Evolutionary conservation across 1,284 basidiomycete species (phyloP).

Genomic region (Ceratorhiza oryzae-sativae): DNA sequence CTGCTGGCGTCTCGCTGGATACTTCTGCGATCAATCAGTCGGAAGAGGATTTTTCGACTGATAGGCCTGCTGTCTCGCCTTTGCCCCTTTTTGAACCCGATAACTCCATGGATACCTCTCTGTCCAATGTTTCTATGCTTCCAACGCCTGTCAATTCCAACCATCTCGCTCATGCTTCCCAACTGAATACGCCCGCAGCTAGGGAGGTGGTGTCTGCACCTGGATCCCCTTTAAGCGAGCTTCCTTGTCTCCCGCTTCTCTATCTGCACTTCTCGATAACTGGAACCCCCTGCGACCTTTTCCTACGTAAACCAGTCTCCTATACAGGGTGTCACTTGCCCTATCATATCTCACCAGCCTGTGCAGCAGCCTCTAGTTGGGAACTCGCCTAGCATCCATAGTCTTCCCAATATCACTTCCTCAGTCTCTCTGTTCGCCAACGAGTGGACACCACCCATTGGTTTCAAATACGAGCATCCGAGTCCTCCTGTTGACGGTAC

Average conservation of each 20-base stretch:
- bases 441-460: background rate
- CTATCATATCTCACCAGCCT: background rate
- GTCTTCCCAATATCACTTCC: background rate
- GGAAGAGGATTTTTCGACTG: background rate
- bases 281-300: background rate
- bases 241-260: background rate
- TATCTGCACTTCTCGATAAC: background rate
- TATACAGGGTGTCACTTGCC: background rate
- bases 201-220: background rate
- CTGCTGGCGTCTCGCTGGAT: background rate
- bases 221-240: background rate
- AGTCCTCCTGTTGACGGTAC: background rate
- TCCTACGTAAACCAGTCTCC: background rate
- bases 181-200: background rate
- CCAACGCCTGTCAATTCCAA: background rate
- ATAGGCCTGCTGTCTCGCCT: background rate
- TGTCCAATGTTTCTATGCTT: background rate
- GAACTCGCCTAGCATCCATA: background rate
- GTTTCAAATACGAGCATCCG: background rate
- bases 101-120: background rate
- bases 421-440: background rate
- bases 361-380: background rate
- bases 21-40: background rate
- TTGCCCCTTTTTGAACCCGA: background rate
- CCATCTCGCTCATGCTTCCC: background rate